Evolutionary conservation across 73 alveolate genomes (phyloP), one percentile per base, ranked within the genome.

Genomic region (Paramecium sexaurelia): DNA sequence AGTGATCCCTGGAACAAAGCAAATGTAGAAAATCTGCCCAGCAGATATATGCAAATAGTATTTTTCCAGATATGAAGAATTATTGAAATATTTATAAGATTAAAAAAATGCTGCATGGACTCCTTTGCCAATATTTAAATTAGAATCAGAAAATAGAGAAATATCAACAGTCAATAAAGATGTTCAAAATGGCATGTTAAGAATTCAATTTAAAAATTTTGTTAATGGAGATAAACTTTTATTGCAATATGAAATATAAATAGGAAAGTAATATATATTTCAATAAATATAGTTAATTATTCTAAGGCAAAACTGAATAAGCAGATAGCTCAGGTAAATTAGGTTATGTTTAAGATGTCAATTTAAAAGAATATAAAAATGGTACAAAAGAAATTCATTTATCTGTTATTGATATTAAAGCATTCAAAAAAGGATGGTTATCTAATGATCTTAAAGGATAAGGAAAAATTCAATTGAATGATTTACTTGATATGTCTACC

Each of bases 151-250:
- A 78, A 37, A 37, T 24, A 78, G 90, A 78, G 27, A 39, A 2
- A 5, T 78, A 5, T 78, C 90, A 40, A 40, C 55, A 2, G 75
- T 36, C 0, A 78, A 78, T 24, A 78, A 33, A 40, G 90, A 78
- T 37, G 90, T 78, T 15, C 90, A 73, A 29, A 40, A 43, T 9
- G 43, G 43, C 1, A 19, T n/a, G 0, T 39, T 78, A 22, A 78
- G 90, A 78, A 40, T 78, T 78, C 41, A 78, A 40, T 78, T 78
- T 43, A 78, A 78, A 43, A 78, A 78, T 29, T 61, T 78, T 22
- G 55, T 17, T n/a, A 6, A 78, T 19, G 71, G 75, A 40, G 90
- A 33, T 24, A 78, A 78, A 17, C 20, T 29, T 6, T 43, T 36
- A 11, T 9, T 78, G 5, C 15, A 20, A 20, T 78, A 78, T 20